Evolutionary conservation across 2,329 filamentous ascomycete genomes (phyloP), one percentile per base, ranked within the genome.

Genomic region (Pseudogymnoascus sp.): DNA sequence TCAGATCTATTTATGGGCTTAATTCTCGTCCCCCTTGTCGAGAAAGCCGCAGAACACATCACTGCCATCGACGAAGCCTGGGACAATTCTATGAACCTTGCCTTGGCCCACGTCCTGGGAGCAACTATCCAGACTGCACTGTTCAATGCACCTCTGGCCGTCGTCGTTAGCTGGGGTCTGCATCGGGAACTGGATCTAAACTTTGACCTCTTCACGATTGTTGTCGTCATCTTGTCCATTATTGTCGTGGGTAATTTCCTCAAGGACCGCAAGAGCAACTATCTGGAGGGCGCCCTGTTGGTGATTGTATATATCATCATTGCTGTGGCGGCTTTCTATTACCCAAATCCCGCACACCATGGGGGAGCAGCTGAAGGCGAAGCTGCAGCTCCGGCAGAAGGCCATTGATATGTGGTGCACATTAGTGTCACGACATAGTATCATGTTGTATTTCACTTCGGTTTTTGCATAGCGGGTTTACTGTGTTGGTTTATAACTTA

Each of bases 71-170:
- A 95, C 69, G 91, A 96, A 79, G 91, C 91, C 23, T 93, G 86
- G 81, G 88, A 91, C 69, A 85, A 90, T 72, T 86, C 88, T 73
- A 91, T 93, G 81, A 95, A 95, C 77, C 87, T 93, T 75, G 90
- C 91, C 0, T 81, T 95, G 26, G 89, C 90, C 51, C 91, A 96
- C 73, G 90, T 95, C 62, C 85, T 96, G 45, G 91, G 91, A 57
- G 87, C 91, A 2, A 93, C 90, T 0, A 88, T 96, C 64, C 93
- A 96, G 76, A 97, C 93, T 0, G 91, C 92, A 0, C 82, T 96
- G 34, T 86, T 96, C 72, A 96, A 96, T 73, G 91, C 87, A 0
- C 92, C 93, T 0, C 81, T 96, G 3, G 86, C 91, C 6, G 86
- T 96, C 36, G 81, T 96, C 39, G 88, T 96, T 60, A 90, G 88